Base-by-base conservation (phyloP, 2,329 filamentous ascomycete genomes). In the Beauveria sp. region DNA sequence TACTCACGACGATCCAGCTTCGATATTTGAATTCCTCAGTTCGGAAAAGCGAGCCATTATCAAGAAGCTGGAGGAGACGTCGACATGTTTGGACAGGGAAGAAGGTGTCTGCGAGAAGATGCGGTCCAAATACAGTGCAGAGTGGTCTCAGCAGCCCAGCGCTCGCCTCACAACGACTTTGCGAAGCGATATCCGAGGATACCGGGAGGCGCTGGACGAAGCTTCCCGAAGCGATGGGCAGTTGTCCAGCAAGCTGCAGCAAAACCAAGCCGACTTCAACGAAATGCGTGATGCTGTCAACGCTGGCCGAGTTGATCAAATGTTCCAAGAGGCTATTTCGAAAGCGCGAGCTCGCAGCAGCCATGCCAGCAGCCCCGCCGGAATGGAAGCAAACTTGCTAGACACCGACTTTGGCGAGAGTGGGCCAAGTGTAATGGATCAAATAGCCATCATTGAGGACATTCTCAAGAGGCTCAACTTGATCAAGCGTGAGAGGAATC, bases 91-190 rank as follows among this genome's bases (percentile, higher is more conserved):
- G 48, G 95, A 99, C 67, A 92, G 95, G 86, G 95, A 99, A 74
- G 96, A 98, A 76, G 96, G 91, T 61, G 91, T 98, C 0, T 99
- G 95, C 73, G 95, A 99, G 74, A 99, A 98, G 80, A 99, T 99
- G 95, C 86, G 95, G 52, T 96, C 92, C 14, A 99, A 99, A 73
- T 98, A 98, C 72, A 93, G 93, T 61, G 83, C 82, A 31, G 93
- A 98, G 60, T 99, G 95, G 95, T 96, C 91, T 20, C 95, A 99
- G 70, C 95, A 99, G 70, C 95, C 95, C 12, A 98, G 93, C 72
- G 91, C 90, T 38, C 83, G 91, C 62, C 82, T 99, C 46, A 99
- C 93, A 1, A 87, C 90, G 4, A 98, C 93, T 0, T 77, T 99
- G 55, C 85, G 93, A 61, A 88, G 86, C 63, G 95, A 99, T 71